Evolutionary conservation across 805 yeast species (phyloP).

Genomic region (Starmerella stigmatis): DNA sequence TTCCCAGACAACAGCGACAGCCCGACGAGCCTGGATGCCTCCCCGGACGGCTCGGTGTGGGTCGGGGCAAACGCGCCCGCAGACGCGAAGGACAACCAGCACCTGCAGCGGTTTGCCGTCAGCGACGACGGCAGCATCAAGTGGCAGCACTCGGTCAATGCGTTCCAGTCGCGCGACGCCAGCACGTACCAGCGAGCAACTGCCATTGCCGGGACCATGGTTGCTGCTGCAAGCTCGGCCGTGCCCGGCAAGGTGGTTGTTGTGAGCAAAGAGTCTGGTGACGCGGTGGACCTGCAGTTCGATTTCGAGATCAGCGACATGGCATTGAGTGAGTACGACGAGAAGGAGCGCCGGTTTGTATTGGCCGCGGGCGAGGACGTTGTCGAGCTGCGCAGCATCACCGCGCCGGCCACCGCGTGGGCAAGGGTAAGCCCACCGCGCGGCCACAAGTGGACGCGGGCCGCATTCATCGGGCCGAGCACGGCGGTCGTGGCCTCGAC

Average conservation of each 20-base stretch:
- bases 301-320: slow-evolving; percentile 8
- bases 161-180: slow-evolving; percentile 10
- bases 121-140: slow-evolving; percentile 8
- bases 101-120: slow-evolving; percentile 38
- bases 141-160: background rate
- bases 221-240: slow-evolving; percentile 12
- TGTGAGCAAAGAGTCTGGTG: background rate
- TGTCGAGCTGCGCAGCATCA: slow-evolving; percentile 12
- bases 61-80: slow-evolving; percentile 18
- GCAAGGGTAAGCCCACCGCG: slow-evolving; percentile 4
- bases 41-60: slow-evolving; percentile 34
- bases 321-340: slow-evolving; percentile 13
- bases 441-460: slow-evolving; percentile 17
- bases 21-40: slow-evolving; percentile 70
- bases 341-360: slow-evolving; percentile 7
- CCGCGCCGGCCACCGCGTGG: background rate
- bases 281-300: slow-evolving; percentile 4
- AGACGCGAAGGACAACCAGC: slow-evolving; percentile 48
- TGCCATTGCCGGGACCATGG: slow-evolving; percentile 11
- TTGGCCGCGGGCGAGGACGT: slow-evolving; percentile 12
- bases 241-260: slow-evolving; percentile 11
- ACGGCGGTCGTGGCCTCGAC: slow-evolving; percentile 17
- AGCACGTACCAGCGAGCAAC: slow-evolving; percentile 19
- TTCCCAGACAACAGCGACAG: slow-evolving; percentile 51
- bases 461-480: slow-evolving; percentile 10